Evolutionary conservation across 495 filamentous ascomycete genomes (phyloP).

Genomic region (Penicillium psychrofluorescens): DNA sequence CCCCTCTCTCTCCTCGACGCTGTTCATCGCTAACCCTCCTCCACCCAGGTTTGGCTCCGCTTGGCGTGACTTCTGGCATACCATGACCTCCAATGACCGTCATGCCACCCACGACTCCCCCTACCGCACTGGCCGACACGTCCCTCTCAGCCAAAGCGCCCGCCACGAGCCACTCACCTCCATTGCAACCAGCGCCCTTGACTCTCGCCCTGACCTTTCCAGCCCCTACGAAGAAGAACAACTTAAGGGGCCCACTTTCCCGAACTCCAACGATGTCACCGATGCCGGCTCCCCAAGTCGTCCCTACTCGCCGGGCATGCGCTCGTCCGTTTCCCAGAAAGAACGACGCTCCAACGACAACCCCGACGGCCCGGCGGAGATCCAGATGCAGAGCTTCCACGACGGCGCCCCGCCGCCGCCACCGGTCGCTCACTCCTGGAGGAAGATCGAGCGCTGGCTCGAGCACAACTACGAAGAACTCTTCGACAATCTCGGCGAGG

Average conservation of each 20-base stretch:
- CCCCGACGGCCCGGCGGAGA: constrained; percentile 67
- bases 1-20: background rate
- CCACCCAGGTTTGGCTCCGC: constrained; percentile 48
- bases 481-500: constrained; percentile 85
- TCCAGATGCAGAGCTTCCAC: constrained; percentile 93
- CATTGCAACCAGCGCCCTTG: constrained; percentile 66
- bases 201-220: constrained; percentile 68
- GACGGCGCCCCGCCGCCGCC: constrained; percentile 88
- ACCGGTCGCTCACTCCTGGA: constrained; percentile 83
- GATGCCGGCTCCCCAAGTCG: constrained; percentile 43
- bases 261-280: constrained; percentile 8
- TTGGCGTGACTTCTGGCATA: constrained; percentile 88
- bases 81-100: constrained; percentile 75
- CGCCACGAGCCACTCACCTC: constrained; percentile 69
- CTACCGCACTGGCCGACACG: constrained; percentile 73
- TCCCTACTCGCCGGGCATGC: constrained; percentile 87
- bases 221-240: constrained; percentile 68
- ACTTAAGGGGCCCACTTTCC: constrained; percentile 56
- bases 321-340: constrained; percentile 59
- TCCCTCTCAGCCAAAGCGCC: constrained; percentile 59
- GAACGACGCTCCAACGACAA: constrained; percentile 46
- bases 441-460: constrained; percentile 85
- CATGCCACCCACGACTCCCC: constrained; percentile 83
- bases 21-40: constrained; percentile 1
- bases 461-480: constrained; percentile 95